Percentiles rank a stretch among this genome's conserved stretches.
phyloP scores from a whole-genome alignment of 768 basidiomycete species.

The Agrocybe pediades region DNA sequence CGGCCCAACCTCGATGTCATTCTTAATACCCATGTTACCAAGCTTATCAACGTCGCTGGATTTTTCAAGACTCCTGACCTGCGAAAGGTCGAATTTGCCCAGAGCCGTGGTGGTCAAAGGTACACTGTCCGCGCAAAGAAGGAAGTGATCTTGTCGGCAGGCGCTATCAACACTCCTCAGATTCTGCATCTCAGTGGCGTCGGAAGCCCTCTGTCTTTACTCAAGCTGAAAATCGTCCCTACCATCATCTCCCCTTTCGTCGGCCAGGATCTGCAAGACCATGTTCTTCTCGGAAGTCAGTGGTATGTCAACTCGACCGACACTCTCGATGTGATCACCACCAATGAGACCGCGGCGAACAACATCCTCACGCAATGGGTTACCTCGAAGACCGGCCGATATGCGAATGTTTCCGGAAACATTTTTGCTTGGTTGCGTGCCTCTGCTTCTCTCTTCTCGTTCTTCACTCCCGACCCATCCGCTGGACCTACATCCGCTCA shows the following conservation, averaged over 20 bases:
- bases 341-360: background rate
- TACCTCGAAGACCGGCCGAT: background rate
- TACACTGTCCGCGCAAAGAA: background rate
- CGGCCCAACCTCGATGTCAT: conserved; percentile 8
- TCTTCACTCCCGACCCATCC: background rate
- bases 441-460: background rate
- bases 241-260: background rate
- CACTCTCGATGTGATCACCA: background rate
- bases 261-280: background rate
- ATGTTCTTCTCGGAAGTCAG: background rate
- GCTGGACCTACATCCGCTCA: background rate
- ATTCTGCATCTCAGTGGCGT: background rate
- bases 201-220: background rate
- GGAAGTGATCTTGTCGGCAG: background rate
- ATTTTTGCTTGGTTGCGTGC: background rate
- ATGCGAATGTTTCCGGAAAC: background rate
- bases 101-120: background rate
- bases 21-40: conserved; percentile 19
- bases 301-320: background rate
- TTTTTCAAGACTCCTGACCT: background rate
- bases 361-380: background rate
- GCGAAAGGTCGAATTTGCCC: background rate
- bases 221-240: background rate
- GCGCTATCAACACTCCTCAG: background rate
- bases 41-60: conserved; percentile 1